Evolutionary conservation across 2,329 filamentous ascomycete species (phyloP), one percentile per base, ranked within the genome.

Genomic region (Trichoderma afroharzianum): DNA sequence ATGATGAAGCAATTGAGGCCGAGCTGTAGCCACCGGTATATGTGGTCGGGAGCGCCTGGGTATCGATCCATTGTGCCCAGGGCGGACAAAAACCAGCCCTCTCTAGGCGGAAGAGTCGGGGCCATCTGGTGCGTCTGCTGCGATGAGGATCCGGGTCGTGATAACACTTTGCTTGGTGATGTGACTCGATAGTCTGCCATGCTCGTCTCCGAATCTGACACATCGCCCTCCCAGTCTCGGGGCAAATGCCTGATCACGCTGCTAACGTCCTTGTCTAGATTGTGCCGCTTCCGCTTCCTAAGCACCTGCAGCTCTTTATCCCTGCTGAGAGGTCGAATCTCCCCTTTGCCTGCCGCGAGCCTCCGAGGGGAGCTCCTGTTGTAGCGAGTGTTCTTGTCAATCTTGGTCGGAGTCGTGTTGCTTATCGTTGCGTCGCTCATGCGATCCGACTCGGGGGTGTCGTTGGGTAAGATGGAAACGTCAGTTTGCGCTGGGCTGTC

Each of bases 1-100:
- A 90, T 85, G 18, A 92, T 83, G 72, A 88, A 86, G 61, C 90
- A 79, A 78, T 93, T 94, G 82, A 94, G 87, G 3, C 86, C 78
- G 4, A 90, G 82, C 70, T 88, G 85, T 39, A 90, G 80, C 86
- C 89, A 91, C 73, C 85, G 85, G 62, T 87, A 88, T 53, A 90
- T 80, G 72, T 90, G 86, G 30, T 88, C 85, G 1, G 88, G 88
- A 21, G 88, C 86, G 71, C 87, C 85, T 4, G 88, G 88, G 75
- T 91, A 85, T 71, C 87, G 84, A 74, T 88, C 86, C 72, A 90
- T 80, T 43, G 84, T 83, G 69, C 84, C 81, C 62, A 89, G 82
- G 70, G 88, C 81, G 30, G 74, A 86, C 71, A 83, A 84, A 80
- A 83, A 73, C 53, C 78, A 73, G 32, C 74, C 70, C 33, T 68